These are phyloP conservation scores for Colletotrichum theobromicola DNA, from an alignment of 2,329 filamentous ascomycete species.

Conservation along the genomic window DNA sequence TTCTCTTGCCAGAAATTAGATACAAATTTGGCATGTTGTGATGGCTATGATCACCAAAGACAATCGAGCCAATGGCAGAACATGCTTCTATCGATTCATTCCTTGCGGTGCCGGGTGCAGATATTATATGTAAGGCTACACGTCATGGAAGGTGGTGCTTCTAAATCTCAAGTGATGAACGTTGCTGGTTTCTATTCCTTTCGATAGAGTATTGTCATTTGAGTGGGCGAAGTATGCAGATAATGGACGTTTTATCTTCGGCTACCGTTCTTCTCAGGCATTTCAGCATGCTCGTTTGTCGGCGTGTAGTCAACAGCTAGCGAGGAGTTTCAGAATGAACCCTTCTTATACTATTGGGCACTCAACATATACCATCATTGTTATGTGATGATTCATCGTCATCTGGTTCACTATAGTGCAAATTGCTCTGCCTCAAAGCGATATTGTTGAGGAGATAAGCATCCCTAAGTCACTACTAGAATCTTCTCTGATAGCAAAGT, in stretches of 20 bases:
- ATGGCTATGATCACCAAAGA: neutral
- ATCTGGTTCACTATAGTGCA: no score
- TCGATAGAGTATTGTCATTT: neutral
- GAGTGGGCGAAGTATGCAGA: accelerated
- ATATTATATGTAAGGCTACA: neutral
- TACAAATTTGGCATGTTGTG: neutral
- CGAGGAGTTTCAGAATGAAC: no score
- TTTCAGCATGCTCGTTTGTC: accelerated
- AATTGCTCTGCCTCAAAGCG: no score
- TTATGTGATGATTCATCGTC: no score
- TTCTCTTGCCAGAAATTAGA: neutral
- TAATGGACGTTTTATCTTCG: accelerated
- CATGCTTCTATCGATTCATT: neutral
- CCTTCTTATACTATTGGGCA: no score
- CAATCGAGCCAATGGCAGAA: no score
- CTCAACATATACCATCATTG: no score
- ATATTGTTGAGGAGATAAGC: no score
- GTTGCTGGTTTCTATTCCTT: neutral
- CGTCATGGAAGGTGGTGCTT: neutral
- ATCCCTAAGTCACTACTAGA: no score
- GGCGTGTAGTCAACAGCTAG: accelerated
- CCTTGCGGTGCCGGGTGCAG: neutral
- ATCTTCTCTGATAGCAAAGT: neutral
- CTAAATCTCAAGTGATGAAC: accelerated
- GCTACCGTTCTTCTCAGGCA: neutral